Conservation (phyloP, 148 eudicot species). For the Rhododendron ovatum region DNA sequence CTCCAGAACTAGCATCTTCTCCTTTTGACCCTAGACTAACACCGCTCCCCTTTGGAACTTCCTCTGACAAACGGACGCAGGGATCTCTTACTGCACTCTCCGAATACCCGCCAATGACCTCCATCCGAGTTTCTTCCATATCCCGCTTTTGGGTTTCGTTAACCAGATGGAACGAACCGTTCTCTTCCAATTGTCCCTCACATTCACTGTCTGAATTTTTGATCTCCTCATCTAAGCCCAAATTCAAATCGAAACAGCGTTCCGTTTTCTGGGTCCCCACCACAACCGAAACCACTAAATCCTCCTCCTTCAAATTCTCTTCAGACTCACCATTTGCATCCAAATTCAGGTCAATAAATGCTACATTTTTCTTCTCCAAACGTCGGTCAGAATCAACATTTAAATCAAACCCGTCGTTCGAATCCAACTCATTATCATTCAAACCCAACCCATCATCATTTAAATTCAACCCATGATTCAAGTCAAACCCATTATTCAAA, state of each 20-base stretch:
- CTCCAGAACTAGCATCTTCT: background rate
- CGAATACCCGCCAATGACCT: background rate
- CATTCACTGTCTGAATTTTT: conserved; percentile 20
- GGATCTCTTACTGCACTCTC: conserved; percentile 12
- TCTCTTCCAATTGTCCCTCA: conserved; percentile 18
- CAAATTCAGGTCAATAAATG: conserved; percentile 67
- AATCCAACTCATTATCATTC: conserved; percentile 18
- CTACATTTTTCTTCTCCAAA: conserved; percentile 10
- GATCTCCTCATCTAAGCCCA: conserved; percentile 41
- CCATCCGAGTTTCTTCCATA: conserved; percentile 3
- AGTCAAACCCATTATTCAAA: conserved; percentile 35
- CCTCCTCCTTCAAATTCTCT: conserved; percentile 1
- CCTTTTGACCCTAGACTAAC: background rate
- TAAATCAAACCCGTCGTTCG: conserved; percentile 4
- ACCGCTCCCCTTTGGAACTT: conserved; percentile 14
- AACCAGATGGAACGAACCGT: background rate
- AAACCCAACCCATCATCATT: conserved; percentile 33
- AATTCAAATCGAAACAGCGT: conserved; percentile 69
- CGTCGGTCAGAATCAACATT: conserved; percentile 9
- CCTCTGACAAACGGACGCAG: conserved; percentile 21
- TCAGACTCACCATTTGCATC: conserved; percentile 38
- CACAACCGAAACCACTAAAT: conserved; percentile 3
- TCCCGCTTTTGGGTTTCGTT: conserved; percentile 8
- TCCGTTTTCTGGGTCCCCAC: conserved; percentile 31
- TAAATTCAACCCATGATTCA: conserved; percentile 19